phyloP scores from a whole-genome alignment of 768 basidiomycete genomes.

The Rhodotorula paludigena region DNA sequence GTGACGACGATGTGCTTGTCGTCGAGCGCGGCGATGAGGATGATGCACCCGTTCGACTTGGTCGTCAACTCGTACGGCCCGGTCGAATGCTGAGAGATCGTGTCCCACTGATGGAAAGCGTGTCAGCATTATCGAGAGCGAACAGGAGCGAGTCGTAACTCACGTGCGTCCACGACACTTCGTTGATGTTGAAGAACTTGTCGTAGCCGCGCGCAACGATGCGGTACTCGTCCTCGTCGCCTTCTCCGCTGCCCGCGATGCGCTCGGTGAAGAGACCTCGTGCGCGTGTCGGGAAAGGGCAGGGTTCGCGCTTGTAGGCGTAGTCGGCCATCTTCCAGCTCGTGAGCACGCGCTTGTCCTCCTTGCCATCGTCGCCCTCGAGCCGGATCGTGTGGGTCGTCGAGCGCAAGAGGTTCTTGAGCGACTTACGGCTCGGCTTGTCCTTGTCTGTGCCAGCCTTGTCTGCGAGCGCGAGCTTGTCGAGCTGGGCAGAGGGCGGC shows the following conservation, averaged over 20 bases:
- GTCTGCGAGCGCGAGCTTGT: neutral
- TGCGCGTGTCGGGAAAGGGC: constrained; percentile 91
- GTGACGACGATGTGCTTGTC: constrained; percentile 71
- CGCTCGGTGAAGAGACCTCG: constrained; percentile 72
- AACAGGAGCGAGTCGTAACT: constrained; percentile 41
- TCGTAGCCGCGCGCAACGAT: constrained; percentile 92
- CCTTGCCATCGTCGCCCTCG: constrained; percentile 2
- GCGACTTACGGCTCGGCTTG: neutral
- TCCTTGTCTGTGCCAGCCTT: neutral
- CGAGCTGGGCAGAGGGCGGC: neutral
- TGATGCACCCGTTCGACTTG: constrained; percentile 95
- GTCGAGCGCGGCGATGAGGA: constrained; percentile 78
- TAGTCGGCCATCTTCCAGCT: constrained; percentile 99
- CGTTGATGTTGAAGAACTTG: constrained; percentile 97
- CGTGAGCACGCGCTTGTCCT: constrained; percentile 49
- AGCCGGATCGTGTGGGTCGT: constrained; percentile 24
- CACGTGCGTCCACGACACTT: constrained; percentile 91
- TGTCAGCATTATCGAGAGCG: neutral
- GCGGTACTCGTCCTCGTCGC: constrained; percentile 43
- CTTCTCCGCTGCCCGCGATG: constrained; percentile 40
- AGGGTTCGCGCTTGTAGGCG: constrained; percentile 83
- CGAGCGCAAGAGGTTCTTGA: constrained; percentile 21
- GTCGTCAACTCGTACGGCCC: constrained; percentile 79
- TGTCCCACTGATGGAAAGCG: constrained; percentile 36
- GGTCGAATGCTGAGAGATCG: constrained; percentile 43